These are phyloP conservation scores for Grigorovia transvaalensis DNA, from an alignment of 805 yeast species.

Conservation along the genomic window DNA sequence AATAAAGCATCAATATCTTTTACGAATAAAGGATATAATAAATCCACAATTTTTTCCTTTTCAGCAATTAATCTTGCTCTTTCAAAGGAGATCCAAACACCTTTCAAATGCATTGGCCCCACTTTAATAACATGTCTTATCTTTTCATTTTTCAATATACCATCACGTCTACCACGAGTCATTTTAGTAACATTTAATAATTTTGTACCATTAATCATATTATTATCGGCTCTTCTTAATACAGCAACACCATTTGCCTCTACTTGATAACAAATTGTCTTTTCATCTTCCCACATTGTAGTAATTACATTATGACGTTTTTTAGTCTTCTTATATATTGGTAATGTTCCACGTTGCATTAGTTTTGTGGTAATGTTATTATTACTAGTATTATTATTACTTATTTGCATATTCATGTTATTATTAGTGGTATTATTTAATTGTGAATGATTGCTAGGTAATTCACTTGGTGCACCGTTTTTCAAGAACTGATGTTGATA, in stretches of 20 bases:
- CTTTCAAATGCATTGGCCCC: conserved; percentile 81
- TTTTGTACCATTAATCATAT: conserved; percentile 81
- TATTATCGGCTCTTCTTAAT: conserved; percentile 74
- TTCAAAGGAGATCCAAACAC: conserved; percentile 85
- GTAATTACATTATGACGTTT: conserved; percentile 44
- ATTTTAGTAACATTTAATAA: conserved; percentile 73
- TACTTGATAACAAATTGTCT: conserved; percentile 74
- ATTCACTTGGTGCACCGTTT: neutral
- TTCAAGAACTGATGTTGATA: neutral
- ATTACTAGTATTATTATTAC: neutral
- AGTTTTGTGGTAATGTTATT: neutral
- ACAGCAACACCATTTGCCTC: conserved; percentile 75
- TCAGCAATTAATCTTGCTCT: conserved; percentile 75
- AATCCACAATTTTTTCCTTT: conserved; percentile 61
- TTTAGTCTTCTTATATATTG: neutral
- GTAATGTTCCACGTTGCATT: neutral
- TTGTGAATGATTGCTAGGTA: neutral
- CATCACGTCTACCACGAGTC: conserved; percentile 83
- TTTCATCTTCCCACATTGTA: conserved; percentile 87
- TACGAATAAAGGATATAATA: conserved; percentile 59
- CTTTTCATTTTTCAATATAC: conserved; percentile 68
- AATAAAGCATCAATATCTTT: conserved; percentile 52
- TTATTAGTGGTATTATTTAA: no score
- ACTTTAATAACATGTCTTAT: conserved; percentile 72
- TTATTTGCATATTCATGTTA: neutral